Base-by-base conservation (phyloP, 2,329 filamentous ascomycete species). In the Colletotrichum costaricense region DNA sequence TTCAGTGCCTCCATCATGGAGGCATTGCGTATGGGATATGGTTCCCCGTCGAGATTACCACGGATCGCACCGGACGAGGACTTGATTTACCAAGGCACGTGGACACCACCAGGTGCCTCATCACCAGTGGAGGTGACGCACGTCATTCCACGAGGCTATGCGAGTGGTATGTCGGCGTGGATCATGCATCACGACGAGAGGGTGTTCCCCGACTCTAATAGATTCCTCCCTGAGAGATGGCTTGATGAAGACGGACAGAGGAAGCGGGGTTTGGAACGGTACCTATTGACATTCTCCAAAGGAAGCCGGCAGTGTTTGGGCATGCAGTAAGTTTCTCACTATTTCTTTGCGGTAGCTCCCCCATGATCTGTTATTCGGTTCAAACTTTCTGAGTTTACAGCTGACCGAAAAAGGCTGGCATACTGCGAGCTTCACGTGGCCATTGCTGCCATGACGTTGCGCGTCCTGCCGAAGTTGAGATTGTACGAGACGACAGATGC, bases 1-100 rank as follows among this genome's bases (percentile, higher is more conserved):
- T 78, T 88, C 12, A 79, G 81, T 4, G 84, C 83, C 1, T 74
- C 82, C 12, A 79, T 85, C 9, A 77, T 79, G 42, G 84, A 86
- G 73, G 76, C 81, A 0, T 73, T 87, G 8, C 82, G 86, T 4
- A 66, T 87, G 3, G 82, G 83, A 19, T 84, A 83, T 9, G 83
- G 82, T 0, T 80, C 83, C 0, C 75, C 76, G 52, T 78, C 55
- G 77, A 74, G 75, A 67, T 80, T 77, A 74, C 79, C 66, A 68
- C 82, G 75, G 64, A 79, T 75, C 71, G 80, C 74, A 3, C 80
- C 80, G 4, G 77, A 82, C 46, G 78, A 77, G 4, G 73, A 78
- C 24, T 63, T 83, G 7, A 67, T 78, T 1, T 82, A 79, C 54
- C 38, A 66, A 12, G 73, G 77, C 12, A 73, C 75, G 12, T 80